These are phyloP conservation scores for Amylocarpus encephaloides DNA, from an alignment of 2,329 filamentous ascomycete species.

Conservation along the genomic window DNA sequence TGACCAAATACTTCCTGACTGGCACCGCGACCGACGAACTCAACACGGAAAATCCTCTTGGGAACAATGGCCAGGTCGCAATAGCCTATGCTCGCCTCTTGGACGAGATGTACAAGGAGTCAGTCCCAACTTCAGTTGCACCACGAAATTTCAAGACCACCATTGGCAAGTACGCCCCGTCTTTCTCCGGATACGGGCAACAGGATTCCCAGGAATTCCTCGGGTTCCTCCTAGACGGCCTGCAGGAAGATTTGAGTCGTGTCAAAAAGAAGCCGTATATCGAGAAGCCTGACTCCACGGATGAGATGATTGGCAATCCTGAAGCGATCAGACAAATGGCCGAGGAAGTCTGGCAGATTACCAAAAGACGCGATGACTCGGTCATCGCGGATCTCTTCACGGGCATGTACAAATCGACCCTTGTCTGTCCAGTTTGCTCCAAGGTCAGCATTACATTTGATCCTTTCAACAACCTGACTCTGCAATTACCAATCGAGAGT, in stretches of 20 bases:
- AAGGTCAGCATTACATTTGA: conserved; percentile 99
- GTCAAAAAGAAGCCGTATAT: conserved; percentile 95
- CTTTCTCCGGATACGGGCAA: conserved; percentile 91
- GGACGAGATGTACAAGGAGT: conserved; percentile 69
- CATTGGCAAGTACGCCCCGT: conserved; percentile 72
- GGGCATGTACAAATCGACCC: conserved; percentile 96
- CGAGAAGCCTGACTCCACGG: conserved; percentile 94
- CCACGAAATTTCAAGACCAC: conserved; percentile 77
- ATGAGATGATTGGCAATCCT: conserved; percentile 84
- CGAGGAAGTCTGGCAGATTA: conserved; percentile 83
- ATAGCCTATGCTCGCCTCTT: conserved; percentile 73
- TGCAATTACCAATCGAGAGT: conserved; percentile 83
- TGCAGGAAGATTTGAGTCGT: conserved; percentile 92
- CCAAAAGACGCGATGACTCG: conserved; percentile 86
- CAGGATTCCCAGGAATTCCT: conserved; percentile 98
- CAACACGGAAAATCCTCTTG: conserved; percentile 78
- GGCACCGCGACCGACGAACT: conserved; percentile 71
- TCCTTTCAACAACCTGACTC: conserved; percentile 88
- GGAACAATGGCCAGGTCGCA: conserved; percentile 82
- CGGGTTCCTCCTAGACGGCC: conserved; percentile 85
- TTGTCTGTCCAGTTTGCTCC: conserved; percentile 82
- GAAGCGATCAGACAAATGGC: conserved; percentile 79
- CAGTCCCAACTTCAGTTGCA: conserved; percentile 59
- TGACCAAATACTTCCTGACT: conserved; percentile 84
- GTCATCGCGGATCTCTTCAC: conserved; percentile 94